Base-by-base conservation (phyloP, 768 basidiomycete species). In the Termitomyces heimii region DNA sequence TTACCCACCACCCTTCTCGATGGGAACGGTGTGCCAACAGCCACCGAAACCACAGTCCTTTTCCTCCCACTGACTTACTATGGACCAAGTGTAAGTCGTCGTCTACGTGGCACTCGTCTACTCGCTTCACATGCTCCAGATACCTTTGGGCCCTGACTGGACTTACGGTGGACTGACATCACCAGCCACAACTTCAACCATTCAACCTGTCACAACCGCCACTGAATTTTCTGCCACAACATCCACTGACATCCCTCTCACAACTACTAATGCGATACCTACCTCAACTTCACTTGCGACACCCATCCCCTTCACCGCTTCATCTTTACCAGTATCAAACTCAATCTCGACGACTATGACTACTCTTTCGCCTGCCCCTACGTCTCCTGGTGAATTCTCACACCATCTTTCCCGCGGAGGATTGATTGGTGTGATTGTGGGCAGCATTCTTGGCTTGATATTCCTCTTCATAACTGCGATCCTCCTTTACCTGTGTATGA, bases 1-100 rank as follows among this genome's bases (percentile, higher is more conserved):
- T 62, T 74, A n/a, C 74, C 78, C 32, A 75, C 82, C 18, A 71
- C 82, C 31, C 66, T 84, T 47, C 82, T 82, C 7, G 75, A 83
- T 64, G 71, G 74, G 3, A 74, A 73, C 52, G 88, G 86, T 49
- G 70, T 71, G 22, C 77, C 80, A 34, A 63, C 83, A 54, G 74
- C 81, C 48, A 89, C 86, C 14, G 74, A 77, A 43, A 84, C 82
- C 26, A 76, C 72, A 32, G 72, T 86, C 10, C 63, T 89, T 28
- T 82, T 78, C 62, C 66, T 92, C 50, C 88, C 91, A 40, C 72
- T 91, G 62, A 92, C 90, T 0, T 93, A 92, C 71, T 90, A 81
- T 62, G 91, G 91, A 31, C 89, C 91, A 53, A 85, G 85, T 68
- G 89, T 92, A 67, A 81, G 62, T 57, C 40, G 4, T 24, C 18